Evolutionary conservation across 2,329 filamentous ascomycete genomes (phyloP), one percentile per base, ranked within the genome.

Genomic region (Colletotrichum viniferum): DNA sequence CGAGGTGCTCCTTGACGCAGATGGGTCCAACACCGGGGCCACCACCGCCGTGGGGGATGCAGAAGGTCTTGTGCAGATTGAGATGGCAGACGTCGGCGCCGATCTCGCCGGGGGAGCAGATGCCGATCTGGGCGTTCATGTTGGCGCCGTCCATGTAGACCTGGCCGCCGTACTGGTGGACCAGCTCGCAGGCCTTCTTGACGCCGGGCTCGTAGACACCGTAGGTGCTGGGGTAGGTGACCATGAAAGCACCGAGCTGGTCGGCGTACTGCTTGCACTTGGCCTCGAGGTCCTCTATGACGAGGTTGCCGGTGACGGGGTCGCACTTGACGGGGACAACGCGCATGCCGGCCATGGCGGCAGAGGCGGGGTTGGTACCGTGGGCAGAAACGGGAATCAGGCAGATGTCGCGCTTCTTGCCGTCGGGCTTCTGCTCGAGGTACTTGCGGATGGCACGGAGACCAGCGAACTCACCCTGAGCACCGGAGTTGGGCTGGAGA

Each of bases 141-240:
- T 98, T 98, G 78, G 96, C 96, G 63, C 96, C 96, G 83, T 98
- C 96, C 96, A 98, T 98, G 88, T 98, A 98, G 18, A 98, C 96
- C 82, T 97, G 95, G 12, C 96, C 96, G 68, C 96, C 96, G 82
- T 97, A 88, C 78, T 94, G 85, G 86, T 98, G 96, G 21, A 98
- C 95, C 34, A 97, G 88, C 71, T 95, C 88, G 85, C 96, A 98
- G 18, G 93, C 96, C 82, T 94, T 91, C 87, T 96, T 97, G 83
- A 98, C 92, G 78, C 93, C 90, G 4, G 96, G 96, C 88, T 98
- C 96, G 82, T 98, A 98, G 34, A 98, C 95, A 83, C 96, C 96
- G 79, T 94, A 98, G 0, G 96, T 98, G 84, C 94, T 97, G 36
- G 96, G 96, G 83, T 98, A 98, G 3, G 96, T 98, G 81, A 98